A percentile compares a stretch with the other conserved stretches of the same genome.
Conservation (phyloP, 129 eudicot species). For the Glebionis coronaria region DNA sequence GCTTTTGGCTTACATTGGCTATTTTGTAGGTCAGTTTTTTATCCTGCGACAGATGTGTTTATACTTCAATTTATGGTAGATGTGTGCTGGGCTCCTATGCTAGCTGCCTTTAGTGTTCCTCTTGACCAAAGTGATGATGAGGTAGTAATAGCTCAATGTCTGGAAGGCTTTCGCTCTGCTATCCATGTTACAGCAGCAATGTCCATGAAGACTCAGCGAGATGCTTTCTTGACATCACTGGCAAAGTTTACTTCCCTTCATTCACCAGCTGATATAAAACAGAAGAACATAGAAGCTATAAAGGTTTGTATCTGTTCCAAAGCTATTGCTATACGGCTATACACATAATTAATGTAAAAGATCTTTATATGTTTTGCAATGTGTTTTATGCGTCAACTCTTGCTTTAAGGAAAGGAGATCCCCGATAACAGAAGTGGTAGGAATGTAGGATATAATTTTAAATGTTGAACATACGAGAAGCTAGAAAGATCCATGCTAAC, state of each 20-base stretch:
- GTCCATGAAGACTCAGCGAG: conserved; percentile 99
- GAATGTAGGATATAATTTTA: too few relatives aligned
- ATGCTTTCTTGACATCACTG: conserved; percentile 92
- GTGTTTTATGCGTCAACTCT: too few relatives aligned
- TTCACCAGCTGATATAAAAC: conserved; percentile 97
- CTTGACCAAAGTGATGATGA: conserved; percentile 97
- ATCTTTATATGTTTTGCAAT: neutral
- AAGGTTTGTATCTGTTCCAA: conserved; percentile 54
- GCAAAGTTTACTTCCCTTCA: conserved; percentile 95
- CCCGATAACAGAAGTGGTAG: too few relatives aligned
- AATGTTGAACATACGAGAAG: too few relatives aligned
- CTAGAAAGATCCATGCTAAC: too few relatives aligned
- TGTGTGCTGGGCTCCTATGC: conserved; percentile 99
- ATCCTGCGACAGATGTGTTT: conserved; percentile 90
- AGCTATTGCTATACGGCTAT: neutral
- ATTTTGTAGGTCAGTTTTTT: conserved; percentile 86
- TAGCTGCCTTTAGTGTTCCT: conserved; percentile 99
- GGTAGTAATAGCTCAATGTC: conserved; percentile 58
- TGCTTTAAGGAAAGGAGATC: too few relatives aligned
- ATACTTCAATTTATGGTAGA: conserved; percentile 95
- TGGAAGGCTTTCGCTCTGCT: conserved; percentile 88
- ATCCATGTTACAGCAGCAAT: conserved; percentile 94
- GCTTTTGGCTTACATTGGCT: conserved; percentile 26
- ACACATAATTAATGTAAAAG: neutral
- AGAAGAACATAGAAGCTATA: conserved; percentile 94